These are phyloP conservation scores for Torulaspora gathmanii DNA, from an alignment of 805 yeast genomes.

Conservation along the genomic window DNA sequence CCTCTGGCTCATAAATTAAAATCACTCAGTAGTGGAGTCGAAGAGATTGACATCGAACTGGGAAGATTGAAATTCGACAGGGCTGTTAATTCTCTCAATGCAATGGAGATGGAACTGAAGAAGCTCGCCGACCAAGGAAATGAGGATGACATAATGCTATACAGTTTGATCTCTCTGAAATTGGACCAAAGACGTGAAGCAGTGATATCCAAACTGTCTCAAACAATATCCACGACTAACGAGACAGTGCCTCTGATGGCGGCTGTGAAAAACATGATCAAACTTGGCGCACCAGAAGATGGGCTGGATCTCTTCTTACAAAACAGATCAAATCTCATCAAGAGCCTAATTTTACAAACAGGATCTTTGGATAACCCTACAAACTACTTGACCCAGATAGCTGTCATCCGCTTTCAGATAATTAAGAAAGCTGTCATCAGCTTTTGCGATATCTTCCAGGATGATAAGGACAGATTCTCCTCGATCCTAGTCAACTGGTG, in stretches of 20 bases:
- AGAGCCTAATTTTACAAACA: conserved; percentile 46
- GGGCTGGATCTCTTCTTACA: conserved; percentile 48
- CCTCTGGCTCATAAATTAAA: conserved; percentile 45
- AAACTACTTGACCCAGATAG: conserved; percentile 56
- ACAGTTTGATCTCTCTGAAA: conserved; percentile 35
- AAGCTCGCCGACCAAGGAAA: conserved; percentile 16
- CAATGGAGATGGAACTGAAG: conserved; percentile 34
- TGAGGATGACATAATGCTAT: conserved; percentile 33
- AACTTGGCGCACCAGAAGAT: conserved; percentile 43
- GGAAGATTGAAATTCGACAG: conserved; percentile 53
- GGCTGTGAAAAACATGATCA: conserved; percentile 33
- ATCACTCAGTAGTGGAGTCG: conserved; percentile 55
- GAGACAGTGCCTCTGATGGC: conserved; percentile 28
- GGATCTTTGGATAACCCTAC: conserved; percentile 47
- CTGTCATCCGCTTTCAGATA: conserved; percentile 57
- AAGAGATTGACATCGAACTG: conserved; percentile 63
- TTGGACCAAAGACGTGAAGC: conserved; percentile 32
- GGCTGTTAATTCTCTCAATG: conserved; percentile 37
- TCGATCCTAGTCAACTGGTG: conserved; percentile 77
- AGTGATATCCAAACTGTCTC: conserved; percentile 36
- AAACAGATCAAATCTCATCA: conserved; percentile 45
- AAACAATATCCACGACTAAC: conserved; percentile 31
- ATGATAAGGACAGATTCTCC: conserved; percentile 35
- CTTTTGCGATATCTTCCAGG: conserved; percentile 50
- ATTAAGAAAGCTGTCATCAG: conserved; percentile 53